Evolutionary conservation across 1,284 basidiomycete species (phyloP), one percentile per base, ranked within the genome.

Genomic region (Neotropicomus parvogracilis): DNA sequence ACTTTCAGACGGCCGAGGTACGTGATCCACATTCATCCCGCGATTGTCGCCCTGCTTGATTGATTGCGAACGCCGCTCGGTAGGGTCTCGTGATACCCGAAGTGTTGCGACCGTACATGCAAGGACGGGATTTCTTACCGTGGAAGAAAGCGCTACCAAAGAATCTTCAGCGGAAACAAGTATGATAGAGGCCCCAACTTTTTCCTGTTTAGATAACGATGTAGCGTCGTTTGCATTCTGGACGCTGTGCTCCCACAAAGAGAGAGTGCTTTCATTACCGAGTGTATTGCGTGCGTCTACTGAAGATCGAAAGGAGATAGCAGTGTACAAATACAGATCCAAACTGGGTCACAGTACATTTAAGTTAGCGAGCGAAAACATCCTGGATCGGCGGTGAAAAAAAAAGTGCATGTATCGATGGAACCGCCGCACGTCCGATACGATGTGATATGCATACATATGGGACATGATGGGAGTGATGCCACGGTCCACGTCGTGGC

Each of bases 1-100:
- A 99, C 71, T 95, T 95, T 68, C 97, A 99, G 73, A 98, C 94
- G 1, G 78, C 86, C 0, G 93, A 97, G 49, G 92, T 94, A 62
- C 56, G 81, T 72, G 14, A 21, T 48, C 11, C 9, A 7, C 26
- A 11, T 8, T 14, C 14, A 4, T 7, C 26, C 14, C 6, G 19
- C 12, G 24, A 24, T 24, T 24, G 24, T 24, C 24, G 24, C 24
- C 8, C 24, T 8, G 24, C 24, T 16, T 34, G 27, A 17, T 20
- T 40, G 29, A 48, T 40, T 34, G 4, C 13, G 9, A n/a, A 31
- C 13, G 16, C 28, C 29, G 12, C 17, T 27, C 34, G 16, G 16
- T 60, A 95, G 85, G 95, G 95, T 40, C 74, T 98, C 52, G 76
- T 81, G 51, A 87, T 99, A 64, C 95, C 95, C 7, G 86, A 94